phyloP scores from a whole-genome alignment of 2,329 filamentous ascomycete genomes.

The Xylaria sp. region DNA sequence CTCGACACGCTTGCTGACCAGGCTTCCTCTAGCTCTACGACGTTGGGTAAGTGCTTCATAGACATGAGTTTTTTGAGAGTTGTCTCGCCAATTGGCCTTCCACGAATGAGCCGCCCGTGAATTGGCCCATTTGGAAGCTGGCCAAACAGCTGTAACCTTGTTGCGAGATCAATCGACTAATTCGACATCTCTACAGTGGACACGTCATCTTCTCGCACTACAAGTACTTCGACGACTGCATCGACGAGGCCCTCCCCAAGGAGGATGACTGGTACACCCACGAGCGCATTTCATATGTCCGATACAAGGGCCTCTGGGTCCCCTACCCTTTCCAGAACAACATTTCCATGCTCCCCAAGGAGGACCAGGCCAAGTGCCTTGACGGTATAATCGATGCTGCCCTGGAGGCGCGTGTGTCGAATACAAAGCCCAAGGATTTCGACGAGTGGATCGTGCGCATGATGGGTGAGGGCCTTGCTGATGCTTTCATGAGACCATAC shows the following conservation, averaged over 20 bases:
- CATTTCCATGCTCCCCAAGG: constrained; percentile 95
- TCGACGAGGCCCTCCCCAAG: constrained; percentile 92
- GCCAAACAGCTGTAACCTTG: no score
- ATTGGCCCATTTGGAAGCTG: no score
- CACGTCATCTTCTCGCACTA: constrained; percentile 99
- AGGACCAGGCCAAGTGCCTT: constrained; percentile 91
- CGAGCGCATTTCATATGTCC: constrained; percentile 98
- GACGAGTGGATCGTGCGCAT: constrained; percentile 97
- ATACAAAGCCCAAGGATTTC: constrained; percentile 91
- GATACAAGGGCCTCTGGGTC: constrained; percentile 94
- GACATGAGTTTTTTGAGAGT: neutral
- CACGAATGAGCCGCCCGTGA: neutral
- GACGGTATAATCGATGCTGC: constrained; percentile 95
- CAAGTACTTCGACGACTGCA: constrained; percentile 99
- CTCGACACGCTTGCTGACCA: constrained; percentile 18
- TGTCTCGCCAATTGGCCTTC: neutral
- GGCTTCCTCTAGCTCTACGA: constrained; percentile 73
- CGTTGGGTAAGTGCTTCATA: constrained; percentile 49
- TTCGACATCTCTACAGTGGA: constrained; percentile 46
- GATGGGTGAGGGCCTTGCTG: constrained; percentile 81
- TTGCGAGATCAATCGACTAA: constrained; percentile 6
- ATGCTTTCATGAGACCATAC: constrained; percentile 98
- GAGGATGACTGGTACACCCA: constrained; percentile 95
- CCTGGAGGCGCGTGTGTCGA: constrained; percentile 76
- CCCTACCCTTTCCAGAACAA: constrained; percentile 99